Evolutionary conservation across 768 basidiomycete species (phyloP).

Genomic region (Termitomyces sp.): DNA sequence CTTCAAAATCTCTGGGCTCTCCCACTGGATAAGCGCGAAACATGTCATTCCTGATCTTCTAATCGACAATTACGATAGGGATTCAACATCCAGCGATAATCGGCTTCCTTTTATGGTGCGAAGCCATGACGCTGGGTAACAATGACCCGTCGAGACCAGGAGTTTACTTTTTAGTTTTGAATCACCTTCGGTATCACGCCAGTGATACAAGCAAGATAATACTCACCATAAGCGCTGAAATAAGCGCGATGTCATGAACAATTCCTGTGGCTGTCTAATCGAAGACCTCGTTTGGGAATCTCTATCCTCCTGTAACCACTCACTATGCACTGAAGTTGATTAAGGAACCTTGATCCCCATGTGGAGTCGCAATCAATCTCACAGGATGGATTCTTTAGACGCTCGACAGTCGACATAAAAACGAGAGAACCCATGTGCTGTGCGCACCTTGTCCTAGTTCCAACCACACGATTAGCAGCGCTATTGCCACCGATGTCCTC

Average conservation of each 20-base stretch:
- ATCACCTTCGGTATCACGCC: too few species aligned
- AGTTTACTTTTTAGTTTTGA: neutral
- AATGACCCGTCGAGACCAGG: neutral
- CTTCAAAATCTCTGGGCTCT: neutral
- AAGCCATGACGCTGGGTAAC: too few species aligned
- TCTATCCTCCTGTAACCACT: neutral
- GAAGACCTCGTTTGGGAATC: neutral
- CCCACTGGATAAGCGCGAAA: neutral
- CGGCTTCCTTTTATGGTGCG: neutral
- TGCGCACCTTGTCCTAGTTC: too few species aligned
- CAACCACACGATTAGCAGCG: too few species aligned
- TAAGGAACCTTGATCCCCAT: neutral
- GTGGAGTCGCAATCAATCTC: neutral
- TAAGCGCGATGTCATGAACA: neutral
- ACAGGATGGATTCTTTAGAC: neutral
- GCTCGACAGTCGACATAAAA: neutral
- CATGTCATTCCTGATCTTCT: neutral
- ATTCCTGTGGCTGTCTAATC: neutral
- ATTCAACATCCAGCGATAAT: neutral
- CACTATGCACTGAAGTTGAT: neutral
- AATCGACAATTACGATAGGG: neutral
- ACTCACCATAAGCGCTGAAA: neutral
- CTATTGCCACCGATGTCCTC: neutral
- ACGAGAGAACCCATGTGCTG: too few species aligned
- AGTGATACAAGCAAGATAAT: neutral